Conservation (phyloP, 2,329 filamentous ascomycete genomes). For the Epichloe brachyelytri region DNA sequence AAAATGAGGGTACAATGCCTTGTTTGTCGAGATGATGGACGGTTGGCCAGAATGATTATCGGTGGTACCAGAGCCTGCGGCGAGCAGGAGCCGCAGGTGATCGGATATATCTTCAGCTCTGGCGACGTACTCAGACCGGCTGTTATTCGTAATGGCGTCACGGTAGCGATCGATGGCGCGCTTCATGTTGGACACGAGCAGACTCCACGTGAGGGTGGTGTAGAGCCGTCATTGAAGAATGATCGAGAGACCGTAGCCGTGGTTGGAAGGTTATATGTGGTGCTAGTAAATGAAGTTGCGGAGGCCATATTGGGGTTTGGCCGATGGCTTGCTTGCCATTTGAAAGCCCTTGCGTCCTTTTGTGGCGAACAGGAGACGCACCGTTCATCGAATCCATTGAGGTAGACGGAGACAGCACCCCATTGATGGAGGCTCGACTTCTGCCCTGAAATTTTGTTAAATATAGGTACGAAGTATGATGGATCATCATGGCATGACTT, state of each 20-base stretch:
- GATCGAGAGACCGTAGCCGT: slow-evolving; percentile 57
- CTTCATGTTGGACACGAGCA: slow-evolving; percentile 86
- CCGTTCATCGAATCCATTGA: slow-evolving; percentile 86
- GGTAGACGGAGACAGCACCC: slow-evolving; percentile 69
- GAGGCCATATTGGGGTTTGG: slow-evolving; percentile 38
- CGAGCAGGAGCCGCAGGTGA: slow-evolving; percentile 83
- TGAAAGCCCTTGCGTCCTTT: slow-evolving; percentile 42
- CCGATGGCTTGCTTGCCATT: slow-evolving; percentile 26
- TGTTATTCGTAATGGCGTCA: slow-evolving; percentile 71
- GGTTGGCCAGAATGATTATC: slow-evolving; percentile 98
- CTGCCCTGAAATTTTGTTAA: slow-evolving; percentile 31
- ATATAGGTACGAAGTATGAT: not conserved
- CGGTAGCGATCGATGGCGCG: slow-evolving; percentile 80
- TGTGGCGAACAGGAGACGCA: slow-evolving; percentile 44
- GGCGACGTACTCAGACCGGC: slow-evolving; percentile 81
- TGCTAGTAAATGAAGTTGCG: slow-evolving; percentile 49
- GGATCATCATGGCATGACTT: not conserved
- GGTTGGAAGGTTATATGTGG: slow-evolving; percentile 42
- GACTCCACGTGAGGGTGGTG: slow-evolving; percentile 77
- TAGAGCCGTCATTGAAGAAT: slow-evolving; percentile 82
- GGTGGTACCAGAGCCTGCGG: slow-evolving; percentile 89
- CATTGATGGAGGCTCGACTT: slow-evolving; percentile 52
- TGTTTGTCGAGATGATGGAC: slow-evolving; percentile 98
- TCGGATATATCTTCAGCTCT: slow-evolving; percentile 97
- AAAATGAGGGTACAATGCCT: slow-evolving; percentile 92